Conservation (phyloP, 2,329 filamentous ascomycete species). For the Fusarium pseudocircinatum region DNA sequence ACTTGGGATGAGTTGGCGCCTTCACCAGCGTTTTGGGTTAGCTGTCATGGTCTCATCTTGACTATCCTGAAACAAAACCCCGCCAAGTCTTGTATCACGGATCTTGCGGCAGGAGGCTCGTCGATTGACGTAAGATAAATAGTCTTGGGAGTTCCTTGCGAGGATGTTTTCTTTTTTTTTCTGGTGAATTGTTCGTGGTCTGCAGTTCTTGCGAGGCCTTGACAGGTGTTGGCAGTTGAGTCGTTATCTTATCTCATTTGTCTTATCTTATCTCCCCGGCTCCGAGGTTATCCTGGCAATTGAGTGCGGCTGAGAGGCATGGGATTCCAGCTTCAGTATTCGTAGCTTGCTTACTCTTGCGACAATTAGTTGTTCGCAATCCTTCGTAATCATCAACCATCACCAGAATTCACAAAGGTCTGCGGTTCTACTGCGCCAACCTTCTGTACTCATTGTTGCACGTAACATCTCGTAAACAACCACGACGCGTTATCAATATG, state of each 20-base stretch:
- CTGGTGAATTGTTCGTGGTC: neutral
- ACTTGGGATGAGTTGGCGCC: neutral
- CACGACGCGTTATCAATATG: neutral
- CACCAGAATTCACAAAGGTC: accelerated
- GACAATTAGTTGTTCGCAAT: accelerated
- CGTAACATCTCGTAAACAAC: neutral
- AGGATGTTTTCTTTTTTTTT: neutral
- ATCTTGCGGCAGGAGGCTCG: neutral
- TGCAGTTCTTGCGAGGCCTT: neutral
- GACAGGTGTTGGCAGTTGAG: too few species aligned
- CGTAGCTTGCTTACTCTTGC: neutral
- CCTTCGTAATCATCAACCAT: accelerated
- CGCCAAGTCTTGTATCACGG: slow-evolving; percentile 5
- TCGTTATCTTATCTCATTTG: accelerated
- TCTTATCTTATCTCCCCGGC: neutral
- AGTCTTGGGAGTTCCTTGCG: neutral
- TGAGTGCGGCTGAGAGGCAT: neutral
- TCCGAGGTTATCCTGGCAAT: neutral
- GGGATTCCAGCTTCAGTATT: neutral
- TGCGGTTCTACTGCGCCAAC: accelerated
- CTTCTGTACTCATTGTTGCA: too few species aligned
- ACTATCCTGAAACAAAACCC: slow-evolving; percentile 9
- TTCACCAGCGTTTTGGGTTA: slow-evolving; percentile 24
- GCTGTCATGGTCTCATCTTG: slow-evolving; percentile 20
- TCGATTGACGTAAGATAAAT: slow-evolving; percentile 3